A percentile compares a stretch with the other conserved stretches of the same genome.
These are phyloP conservation scores for Aschersonia sp. DNA, from an alignment of 2,329 filamentous ascomycete genomes.

Conservation along the genomic window DNA sequence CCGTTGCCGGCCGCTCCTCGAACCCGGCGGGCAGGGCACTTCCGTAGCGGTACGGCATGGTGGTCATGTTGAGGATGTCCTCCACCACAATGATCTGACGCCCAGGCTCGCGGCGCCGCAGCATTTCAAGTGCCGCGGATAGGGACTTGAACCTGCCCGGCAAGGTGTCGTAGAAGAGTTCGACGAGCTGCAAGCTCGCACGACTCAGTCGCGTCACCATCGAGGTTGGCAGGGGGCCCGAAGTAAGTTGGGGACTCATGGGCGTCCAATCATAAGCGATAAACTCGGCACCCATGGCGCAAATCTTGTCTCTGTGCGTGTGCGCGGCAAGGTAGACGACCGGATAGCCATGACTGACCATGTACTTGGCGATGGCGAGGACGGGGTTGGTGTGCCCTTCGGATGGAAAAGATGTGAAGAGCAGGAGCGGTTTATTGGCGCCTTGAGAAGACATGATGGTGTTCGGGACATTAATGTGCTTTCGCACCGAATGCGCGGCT, in stretches of 20 bases:
- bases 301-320: not conserved
- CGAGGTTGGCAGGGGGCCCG: not conserved
- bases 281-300: not conserved
- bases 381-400: slow-evolving; percentile 10
- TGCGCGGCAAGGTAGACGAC: slow-evolving; percentile 18
- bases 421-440: slow-evolving; percentile 8
- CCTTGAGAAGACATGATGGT: too few species aligned
- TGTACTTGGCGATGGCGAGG: slow-evolving; percentile 13
- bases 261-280: not conserved
- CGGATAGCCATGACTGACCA: slow-evolving; percentile 20
- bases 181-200: not conserved
- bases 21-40: slow-evolving; percentile 11
- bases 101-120: slow-evolving; percentile 10
- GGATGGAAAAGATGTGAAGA: slow-evolving; percentile 7
- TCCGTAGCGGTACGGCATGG: slow-evolving; percentile 13
- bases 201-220: not conserved
- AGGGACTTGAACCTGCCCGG: not conserved
- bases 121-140: slow-evolving; percentile 7
- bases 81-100: slow-evolving; percentile 18
- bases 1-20: slow-evolving; percentile 9
- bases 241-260: not conserved
- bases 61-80: slow-evolving; percentile 15
- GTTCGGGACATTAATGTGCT: too few species aligned
- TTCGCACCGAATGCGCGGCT: too few species aligned
- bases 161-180: not conserved